Percentiles rank a stretch among this genome's conserved stretches.
phyloP scores from a whole-genome alignment of 108 stramenopile genomes.

The Schizochytrium sp. region DNA sequence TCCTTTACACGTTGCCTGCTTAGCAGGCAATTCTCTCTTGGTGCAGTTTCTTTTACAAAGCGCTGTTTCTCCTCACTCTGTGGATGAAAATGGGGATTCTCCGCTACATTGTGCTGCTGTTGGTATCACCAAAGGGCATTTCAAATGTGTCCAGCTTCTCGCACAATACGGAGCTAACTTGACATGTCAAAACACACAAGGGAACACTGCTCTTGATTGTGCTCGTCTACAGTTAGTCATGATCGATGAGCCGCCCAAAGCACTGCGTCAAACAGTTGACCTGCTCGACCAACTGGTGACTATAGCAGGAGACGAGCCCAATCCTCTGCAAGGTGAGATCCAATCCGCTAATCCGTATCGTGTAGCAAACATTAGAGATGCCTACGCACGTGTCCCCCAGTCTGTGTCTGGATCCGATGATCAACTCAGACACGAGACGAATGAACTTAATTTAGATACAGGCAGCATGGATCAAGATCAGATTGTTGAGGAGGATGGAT shows the following conservation, averaged over 20 bases:
- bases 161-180: conserved; percentile 14
- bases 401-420: not conserved
- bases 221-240: conserved; percentile 31
- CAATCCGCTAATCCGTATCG: not conserved
- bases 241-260: conserved; percentile 7
- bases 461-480: not conserved
- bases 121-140: conserved; percentile 6
- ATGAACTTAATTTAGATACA: not conserved
- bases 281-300: conserved; percentile 8
- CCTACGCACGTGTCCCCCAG: not conserved
- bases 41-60: conserved; percentile 30
- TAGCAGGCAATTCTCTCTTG: not conserved
- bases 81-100: conserved; percentile 33
- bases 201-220: not conserved
- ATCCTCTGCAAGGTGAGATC: conserved; percentile 21
- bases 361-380: not conserved
- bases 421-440: not conserved
- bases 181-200: not conserved
- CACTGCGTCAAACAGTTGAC: conserved; percentile 9
- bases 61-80: not conserved
- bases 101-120: conserved; percentile 43
- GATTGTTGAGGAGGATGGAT: not conserved
- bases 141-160: conserved; percentile 19
- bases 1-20: not conserved
- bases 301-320: not conserved